Conservation (phyloP, 306 rosid genomes). For the Sicyos baderoa region DNA sequence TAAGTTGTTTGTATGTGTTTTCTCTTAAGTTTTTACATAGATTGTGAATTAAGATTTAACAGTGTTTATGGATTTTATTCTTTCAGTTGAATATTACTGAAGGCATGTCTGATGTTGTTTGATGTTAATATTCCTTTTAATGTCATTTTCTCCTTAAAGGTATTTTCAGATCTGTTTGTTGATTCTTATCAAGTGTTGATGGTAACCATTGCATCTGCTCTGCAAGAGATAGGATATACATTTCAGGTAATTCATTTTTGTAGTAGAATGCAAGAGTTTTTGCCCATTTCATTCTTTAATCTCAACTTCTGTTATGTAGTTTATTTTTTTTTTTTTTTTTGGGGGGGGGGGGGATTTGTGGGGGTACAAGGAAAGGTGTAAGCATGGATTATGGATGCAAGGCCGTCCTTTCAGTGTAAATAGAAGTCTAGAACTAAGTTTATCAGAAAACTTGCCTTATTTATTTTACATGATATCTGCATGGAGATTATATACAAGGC, state of each 20-base stretch:
- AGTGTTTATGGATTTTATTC: not conserved
- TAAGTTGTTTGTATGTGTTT: not conserved
- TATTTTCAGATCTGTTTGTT: slow-evolving; percentile 63
- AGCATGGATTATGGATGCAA: not conserved
- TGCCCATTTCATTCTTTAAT: not conserved
- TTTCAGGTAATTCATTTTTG: slow-evolving; percentile 43
- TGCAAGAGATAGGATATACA: slow-evolving; percentile 69
- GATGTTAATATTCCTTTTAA: not conserved
- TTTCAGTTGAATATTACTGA: slow-evolving; percentile 13
- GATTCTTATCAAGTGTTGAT: slow-evolving; percentile 77
- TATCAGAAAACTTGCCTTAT: not conserved
- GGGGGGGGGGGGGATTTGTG: not conserved
- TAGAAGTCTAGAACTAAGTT: slow-evolving; percentile 5
- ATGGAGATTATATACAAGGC: not conserved
- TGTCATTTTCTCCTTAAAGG: slow-evolving; percentile 34
- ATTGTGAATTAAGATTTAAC: not conserved
- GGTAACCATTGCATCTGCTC: slow-evolving; percentile 72
- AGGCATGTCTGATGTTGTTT: not conserved
- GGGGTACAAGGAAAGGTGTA: not conserved
- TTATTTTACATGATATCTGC: slow-evolving; percentile 1
- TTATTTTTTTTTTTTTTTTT: too few relatives aligned
- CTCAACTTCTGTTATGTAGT: not conserved
- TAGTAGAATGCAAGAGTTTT: not conserved
- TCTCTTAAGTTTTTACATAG: not conserved
- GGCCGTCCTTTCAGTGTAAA: not conserved